These are phyloP conservation scores for Ceratocystis variospora DNA, from an alignment of 2,329 filamentous ascomycete species.

Conservation along the genomic window DNA sequence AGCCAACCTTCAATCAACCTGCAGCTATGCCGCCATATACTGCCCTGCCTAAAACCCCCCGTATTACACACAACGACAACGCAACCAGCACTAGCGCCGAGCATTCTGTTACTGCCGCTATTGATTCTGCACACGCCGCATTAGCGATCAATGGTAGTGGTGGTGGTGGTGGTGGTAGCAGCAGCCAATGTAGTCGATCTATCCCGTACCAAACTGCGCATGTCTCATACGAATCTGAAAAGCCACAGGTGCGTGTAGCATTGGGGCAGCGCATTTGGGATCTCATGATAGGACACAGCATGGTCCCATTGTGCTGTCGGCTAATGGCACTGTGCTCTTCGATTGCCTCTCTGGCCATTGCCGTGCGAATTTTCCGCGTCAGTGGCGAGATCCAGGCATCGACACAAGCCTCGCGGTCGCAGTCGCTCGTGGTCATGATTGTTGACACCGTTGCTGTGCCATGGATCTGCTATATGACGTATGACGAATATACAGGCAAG, in stretches of 20 bases:
- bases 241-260: conserved; percentile 25
- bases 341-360: conserved; percentile 64
- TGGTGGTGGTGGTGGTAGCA: conserved; percentile 5
- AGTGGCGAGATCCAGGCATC: conserved; percentile 25
- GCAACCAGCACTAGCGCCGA: conserved; percentile 21
- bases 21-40: conserved; percentile 23
- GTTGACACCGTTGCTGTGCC: conserved; percentile 80
- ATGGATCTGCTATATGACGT: conserved; percentile 87
- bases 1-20: conserved; percentile 35
- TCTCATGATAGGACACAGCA: conserved; percentile 61
- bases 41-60: conserved; percentile 24
- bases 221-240: conserved; percentile 16
- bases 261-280: conserved; percentile 48
- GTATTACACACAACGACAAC: conserved; percentile 7
- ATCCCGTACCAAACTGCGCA: not conserved
- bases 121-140: not conserved
- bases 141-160: not conserved
- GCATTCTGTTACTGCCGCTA: conserved; percentile 9
- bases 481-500: conserved; percentile 90
- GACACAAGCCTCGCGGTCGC: conserved; percentile 47
- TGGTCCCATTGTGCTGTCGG: conserved; percentile 74
- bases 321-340: conserved; percentile 73
- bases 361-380: conserved; percentile 56
- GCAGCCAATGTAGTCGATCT: conserved; percentile 20
- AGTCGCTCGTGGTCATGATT: conserved; percentile 75